Percentiles rank a stretch among this genome's conserved stretches.
Conservation (phyloP, 2,329 filamentous ascomycete genomes). For the Eutypella sp. region DNA sequence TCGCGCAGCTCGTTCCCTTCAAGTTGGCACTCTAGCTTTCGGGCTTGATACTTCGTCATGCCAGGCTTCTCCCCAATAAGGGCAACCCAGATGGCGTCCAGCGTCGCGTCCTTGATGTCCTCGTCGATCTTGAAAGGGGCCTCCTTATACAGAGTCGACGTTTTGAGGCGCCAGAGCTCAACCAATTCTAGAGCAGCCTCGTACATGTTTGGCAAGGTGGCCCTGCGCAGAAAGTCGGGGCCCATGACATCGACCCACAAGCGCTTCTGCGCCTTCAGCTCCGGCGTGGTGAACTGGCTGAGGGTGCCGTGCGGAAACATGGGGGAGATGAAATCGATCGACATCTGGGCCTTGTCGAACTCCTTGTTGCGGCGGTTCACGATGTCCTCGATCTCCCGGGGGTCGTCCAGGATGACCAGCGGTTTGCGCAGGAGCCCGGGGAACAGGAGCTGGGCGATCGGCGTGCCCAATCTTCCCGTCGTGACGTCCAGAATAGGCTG, state of each 20-base stretch:
- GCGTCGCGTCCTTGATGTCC: slow-evolving; percentile 29
- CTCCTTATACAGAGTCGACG: slow-evolving; percentile 4
- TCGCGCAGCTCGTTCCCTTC: slow-evolving; percentile 1
- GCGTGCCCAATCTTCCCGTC: slow-evolving; percentile 5
- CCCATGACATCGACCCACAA: slow-evolving; percentile 27
- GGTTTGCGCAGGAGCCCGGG: slow-evolving; percentile 12
- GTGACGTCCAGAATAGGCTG: slow-evolving; percentile 5
- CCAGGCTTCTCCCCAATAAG: slow-evolving; percentile 31
- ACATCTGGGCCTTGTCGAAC: slow-evolving; percentile 25
- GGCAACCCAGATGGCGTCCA: slow-evolving; percentile 35
- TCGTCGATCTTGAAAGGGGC: slow-evolving; percentile 26
- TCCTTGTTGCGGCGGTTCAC: slow-evolving; percentile 16
- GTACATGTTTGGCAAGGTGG: slow-evolving; percentile 23
- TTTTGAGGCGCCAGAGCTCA: slow-evolving; percentile 24
- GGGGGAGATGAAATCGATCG: slow-evolving; percentile 16
- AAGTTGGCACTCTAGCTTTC: slow-evolving; percentile 10
- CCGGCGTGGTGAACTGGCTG: slow-evolving; percentile 20
- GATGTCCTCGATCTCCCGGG: slow-evolving; percentile 15
- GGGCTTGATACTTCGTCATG: slow-evolving; percentile 18
- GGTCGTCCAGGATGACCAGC: slow-evolving; percentile 15
- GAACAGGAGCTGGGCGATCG: slow-evolving; percentile 11
- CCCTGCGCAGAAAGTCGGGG: slow-evolving; percentile 22
- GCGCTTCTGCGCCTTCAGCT: slow-evolving; percentile 22
- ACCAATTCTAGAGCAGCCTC: slow-evolving; percentile 17
- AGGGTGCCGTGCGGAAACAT: slow-evolving; percentile 24